Evolutionary conservation across 2,329 filamentous ascomycete species (phyloP).

Genomic region (Verticillium zaregamsianum): DNA sequence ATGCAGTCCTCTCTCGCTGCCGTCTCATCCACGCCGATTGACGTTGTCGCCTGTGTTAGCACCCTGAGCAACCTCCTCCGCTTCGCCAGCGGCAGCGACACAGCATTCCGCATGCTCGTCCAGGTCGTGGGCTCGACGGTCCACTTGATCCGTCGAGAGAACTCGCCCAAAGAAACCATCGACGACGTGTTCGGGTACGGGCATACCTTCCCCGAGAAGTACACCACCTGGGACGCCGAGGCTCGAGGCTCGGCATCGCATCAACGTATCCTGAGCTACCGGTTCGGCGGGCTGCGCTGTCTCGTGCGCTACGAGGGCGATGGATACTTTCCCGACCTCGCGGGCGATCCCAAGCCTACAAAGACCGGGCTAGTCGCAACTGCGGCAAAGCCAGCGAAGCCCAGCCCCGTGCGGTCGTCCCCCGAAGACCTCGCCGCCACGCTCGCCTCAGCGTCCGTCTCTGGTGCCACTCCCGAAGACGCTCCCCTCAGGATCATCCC

Average conservation of each 20-base stretch:
- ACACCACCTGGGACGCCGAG: conserved; percentile 58
- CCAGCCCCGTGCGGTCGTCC: not conserved
- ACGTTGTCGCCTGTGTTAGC: conserved; percentile 57
- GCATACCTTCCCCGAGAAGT: conserved; percentile 61
- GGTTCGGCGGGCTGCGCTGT: conserved; percentile 46
- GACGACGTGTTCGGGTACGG: conserved; percentile 55
- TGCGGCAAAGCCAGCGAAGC: not conserved
- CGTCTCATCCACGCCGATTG: conserved; percentile 23
- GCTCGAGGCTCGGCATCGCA: conserved; percentile 55
- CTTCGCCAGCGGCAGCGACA: conserved; percentile 41
- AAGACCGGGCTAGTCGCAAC: not conserved
- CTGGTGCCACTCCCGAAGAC: not conserved
- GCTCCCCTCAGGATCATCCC: not conserved
- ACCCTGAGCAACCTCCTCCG: conserved; percentile 58
- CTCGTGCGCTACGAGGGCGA: conserved; percentile 56
- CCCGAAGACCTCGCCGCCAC: not conserved
- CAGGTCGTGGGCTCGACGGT: conserved; percentile 52
- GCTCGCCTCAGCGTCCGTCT: not conserved
- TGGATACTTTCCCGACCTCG: conserved; percentile 39
- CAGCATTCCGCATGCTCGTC: conserved; percentile 54
- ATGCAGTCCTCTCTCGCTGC: not conserved
- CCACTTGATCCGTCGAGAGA: conserved; percentile 61
- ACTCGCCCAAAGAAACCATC: conserved; percentile 53
- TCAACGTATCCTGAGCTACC: conserved; percentile 57
- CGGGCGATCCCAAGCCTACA: not conserved